phyloP scores from a whole-genome alignment of 164 flowering plant species.

The Vitis rotundifolia region DNA sequence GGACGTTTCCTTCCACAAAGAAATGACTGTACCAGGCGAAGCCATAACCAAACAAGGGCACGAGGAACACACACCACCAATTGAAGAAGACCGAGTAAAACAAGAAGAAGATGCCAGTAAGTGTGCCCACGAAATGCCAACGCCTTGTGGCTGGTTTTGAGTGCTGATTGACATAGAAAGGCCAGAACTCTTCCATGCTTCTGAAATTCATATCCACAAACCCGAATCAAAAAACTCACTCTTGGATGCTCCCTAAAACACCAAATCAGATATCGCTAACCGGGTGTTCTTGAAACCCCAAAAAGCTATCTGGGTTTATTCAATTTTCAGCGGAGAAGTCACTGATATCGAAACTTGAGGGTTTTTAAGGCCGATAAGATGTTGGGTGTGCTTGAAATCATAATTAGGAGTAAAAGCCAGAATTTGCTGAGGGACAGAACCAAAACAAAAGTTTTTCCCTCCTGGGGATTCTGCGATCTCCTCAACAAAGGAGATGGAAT shows the following conservation, averaged over 20 bases:
- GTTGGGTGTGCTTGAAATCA: background rate
- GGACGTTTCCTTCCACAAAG: conserved; percentile 83
- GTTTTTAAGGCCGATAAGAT: background rate
- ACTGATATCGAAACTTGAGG: background rate
- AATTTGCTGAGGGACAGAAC: background rate
- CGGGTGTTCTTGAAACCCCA: background rate
- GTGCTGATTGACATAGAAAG: conserved; percentile 85
- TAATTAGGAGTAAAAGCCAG: background rate
- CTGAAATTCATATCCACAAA: conserved; percentile 64
- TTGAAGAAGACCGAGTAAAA: conserved; percentile 52
- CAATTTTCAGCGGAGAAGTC: background rate
- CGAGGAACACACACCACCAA: conserved; percentile 68
- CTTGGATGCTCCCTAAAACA: background rate
- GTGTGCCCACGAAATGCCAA: conserved; percentile 89
- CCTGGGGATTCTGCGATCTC: too few species aligned
- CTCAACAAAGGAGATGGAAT: background rate
- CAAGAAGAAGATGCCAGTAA: conserved; percentile 40
- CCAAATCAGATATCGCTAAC: background rate
- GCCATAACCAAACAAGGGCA: conserved; percentile 72
- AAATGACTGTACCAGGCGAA: conserved; percentile 97
- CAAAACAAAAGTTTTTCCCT: too few species aligned
- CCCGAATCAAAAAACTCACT: conserved; percentile 14
- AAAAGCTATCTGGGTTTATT: conserved; percentile 4
- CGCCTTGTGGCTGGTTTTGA: conserved; percentile 85
- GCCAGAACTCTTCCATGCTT: conserved; percentile 91